A percentile compares a stretch with the other conserved stretches of the same genome.
phyloP scores from a whole-genome alignment of 2,329 filamentous ascomycete species.

The Paecilomyces fulvus region DNA sequence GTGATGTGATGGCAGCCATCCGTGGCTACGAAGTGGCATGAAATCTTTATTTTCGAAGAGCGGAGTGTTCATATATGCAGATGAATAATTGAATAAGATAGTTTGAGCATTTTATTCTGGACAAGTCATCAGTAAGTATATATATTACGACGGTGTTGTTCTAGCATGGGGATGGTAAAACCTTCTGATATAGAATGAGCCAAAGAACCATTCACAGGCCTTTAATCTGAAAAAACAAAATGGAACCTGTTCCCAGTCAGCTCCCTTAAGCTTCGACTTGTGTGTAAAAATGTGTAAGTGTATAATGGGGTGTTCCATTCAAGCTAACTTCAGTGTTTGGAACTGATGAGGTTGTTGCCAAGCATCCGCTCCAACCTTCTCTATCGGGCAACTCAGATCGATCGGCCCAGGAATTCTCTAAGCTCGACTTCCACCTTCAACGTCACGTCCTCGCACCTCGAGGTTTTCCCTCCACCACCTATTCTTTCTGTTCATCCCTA shows the following conservation, averaged over 20 bases:
- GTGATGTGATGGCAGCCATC: constrained; percentile 8
- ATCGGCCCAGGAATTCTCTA: not conserved
- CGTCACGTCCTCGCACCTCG: not conserved
- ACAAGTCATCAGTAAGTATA: too few relatives aligned
- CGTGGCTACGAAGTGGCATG: not conserved
- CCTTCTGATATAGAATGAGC: too few relatives aligned
- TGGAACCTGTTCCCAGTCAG: too few relatives aligned
- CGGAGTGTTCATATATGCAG: too few relatives aligned
- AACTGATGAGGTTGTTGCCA: not conserved
- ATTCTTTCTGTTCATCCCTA: not conserved
- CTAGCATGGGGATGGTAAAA: too few relatives aligned
- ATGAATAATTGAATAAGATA: too few relatives aligned
- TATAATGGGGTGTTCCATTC: not conserved
- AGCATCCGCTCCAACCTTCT: not conserved
- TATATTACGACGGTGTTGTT: too few relatives aligned
- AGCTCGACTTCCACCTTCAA: not conserved
- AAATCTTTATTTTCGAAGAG: not conserved
- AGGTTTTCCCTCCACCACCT: not conserved
- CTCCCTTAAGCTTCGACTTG: not conserved
- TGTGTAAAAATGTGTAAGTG: not conserved
- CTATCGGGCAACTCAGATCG: not conserved
- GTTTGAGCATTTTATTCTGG: too few relatives aligned
- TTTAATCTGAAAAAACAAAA: too few relatives aligned
- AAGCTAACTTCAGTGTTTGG: not conserved
- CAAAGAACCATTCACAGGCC: too few relatives aligned